A percentile compares a stretch with the other conserved stretches of the same genome.
These are phyloP conservation scores for Synchytrium microbalum DNA, from an alignment of 371 early-diverging fungal genomes.

Conservation along the genomic window DNA sequence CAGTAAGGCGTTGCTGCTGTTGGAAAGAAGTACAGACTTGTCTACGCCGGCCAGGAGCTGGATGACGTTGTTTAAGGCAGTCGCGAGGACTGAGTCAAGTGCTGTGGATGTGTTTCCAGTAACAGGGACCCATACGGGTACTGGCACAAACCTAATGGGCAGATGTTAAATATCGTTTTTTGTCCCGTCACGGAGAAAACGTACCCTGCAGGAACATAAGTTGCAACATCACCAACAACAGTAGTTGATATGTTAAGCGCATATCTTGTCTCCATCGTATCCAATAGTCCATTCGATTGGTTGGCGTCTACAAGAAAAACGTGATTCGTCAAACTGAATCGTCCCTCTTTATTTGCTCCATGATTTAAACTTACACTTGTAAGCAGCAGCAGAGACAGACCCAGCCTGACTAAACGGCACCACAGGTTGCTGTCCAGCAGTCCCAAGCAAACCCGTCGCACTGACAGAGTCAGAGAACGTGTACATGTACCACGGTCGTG, in stretches of 20 bases:
- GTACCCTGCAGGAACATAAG: constrained; percentile 4
- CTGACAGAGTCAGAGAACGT: constrained; percentile 2
- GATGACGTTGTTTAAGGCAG: constrained; percentile 27
- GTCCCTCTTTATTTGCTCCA: constrained; percentile 6
- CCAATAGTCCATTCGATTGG: constrained; percentile 23
- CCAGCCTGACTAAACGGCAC: constrained; percentile 3
- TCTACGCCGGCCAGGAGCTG: constrained; percentile 25
- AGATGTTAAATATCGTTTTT: no score
- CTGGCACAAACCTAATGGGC: constrained; percentile 8
- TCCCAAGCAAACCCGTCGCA: constrained; percentile 5
- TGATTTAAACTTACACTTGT: constrained; percentile 14
- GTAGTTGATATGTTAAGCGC: neutral
- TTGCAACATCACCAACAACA: constrained; percentile 10
- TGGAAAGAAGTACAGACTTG: constrained; percentile 22
- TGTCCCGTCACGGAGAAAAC: no score
- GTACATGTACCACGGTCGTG: constrained; percentile 12
- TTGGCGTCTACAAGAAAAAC: neutral
- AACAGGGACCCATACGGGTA: neutral
- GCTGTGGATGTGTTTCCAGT: constrained; percentile 17
- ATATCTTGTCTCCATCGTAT: constrained; percentile 34
- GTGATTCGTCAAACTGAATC: neutral
- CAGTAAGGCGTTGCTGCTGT: constrained; percentile 16
- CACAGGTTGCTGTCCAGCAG: neutral
- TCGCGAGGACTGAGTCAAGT: constrained; percentile 26
- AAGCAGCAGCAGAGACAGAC: constrained; percentile 6